phyloP scores from a whole-genome alignment of 2,329 filamentous ascomycete species.

The Sphaceloma murrayae region DNA sequence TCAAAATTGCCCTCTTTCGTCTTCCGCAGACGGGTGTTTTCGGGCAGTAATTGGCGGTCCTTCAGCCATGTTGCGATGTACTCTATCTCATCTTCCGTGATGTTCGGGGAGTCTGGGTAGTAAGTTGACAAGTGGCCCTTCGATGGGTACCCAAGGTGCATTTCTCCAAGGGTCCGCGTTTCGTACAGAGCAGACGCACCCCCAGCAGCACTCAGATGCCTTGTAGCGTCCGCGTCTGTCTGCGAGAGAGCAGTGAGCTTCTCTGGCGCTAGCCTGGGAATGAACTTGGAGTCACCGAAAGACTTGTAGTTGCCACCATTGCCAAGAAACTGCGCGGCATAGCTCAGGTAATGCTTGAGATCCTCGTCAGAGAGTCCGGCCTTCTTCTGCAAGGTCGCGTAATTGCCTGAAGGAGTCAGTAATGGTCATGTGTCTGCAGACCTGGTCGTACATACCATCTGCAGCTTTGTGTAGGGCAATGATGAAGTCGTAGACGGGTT shows the following conservation, averaged over 20 bases:
- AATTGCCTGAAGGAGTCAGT: slow-evolving; percentile 33
- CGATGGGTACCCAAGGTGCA: slow-evolving; percentile 43
- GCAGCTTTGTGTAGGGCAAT: slow-evolving; percentile 39
- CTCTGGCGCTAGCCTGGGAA: slow-evolving; percentile 37
- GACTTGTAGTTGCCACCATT: slow-evolving; percentile 47
- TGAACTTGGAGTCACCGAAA: slow-evolving; percentile 43
- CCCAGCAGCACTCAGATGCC: slow-evolving; percentile 37
- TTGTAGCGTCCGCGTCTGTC: slow-evolving; percentile 31
- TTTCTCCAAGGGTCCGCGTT: slow-evolving; percentile 32
- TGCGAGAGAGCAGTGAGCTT: slow-evolving; percentile 38
- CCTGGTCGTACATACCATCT: slow-evolving; percentile 23
- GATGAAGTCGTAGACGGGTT: slow-evolving; percentile 47
- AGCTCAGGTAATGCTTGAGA: slow-evolving; percentile 33
- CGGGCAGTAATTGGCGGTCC: slow-evolving; percentile 39
- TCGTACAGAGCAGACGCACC: slow-evolving; percentile 33
- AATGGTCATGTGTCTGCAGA: not conserved
- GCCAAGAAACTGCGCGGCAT: slow-evolving; percentile 42
- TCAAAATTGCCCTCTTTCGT: slow-evolving; percentile 36
- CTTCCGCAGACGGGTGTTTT: slow-evolving; percentile 43
- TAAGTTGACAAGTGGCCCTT: slow-evolving; percentile 41
- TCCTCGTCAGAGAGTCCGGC: slow-evolving; percentile 35
- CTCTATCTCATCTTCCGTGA: slow-evolving; percentile 41
- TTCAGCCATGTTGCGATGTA: slow-evolving; percentile 38
- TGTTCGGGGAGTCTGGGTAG: slow-evolving; percentile 41
- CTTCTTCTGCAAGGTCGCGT: slow-evolving; percentile 36